These are phyloP conservation scores for Bryoglossum gracile DNA, from an alignment of 495 filamentous ascomycete genomes.

Conservation along the genomic window DNA sequence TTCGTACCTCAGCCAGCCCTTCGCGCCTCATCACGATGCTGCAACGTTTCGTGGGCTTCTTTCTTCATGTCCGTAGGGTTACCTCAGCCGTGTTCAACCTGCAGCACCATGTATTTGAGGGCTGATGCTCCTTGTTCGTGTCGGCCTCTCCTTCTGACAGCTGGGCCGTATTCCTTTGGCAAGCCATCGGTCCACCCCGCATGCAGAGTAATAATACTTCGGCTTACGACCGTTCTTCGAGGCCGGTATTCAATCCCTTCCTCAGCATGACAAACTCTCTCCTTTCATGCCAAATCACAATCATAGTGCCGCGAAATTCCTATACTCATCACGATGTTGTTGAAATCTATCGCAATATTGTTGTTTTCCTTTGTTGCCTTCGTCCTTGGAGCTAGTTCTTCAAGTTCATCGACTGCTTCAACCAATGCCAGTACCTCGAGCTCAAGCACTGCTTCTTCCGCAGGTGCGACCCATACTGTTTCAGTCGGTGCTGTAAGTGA, in stretches of 20 bases:
- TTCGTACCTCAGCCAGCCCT: not conserved
- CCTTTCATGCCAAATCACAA: not conserved
- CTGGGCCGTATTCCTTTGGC: too few relatives aligned
- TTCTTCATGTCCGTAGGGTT: too few relatives aligned
- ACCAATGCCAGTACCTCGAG: not conserved
- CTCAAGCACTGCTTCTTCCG: slow-evolving; percentile 10
- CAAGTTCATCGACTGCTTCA: not conserved
- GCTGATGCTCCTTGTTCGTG: not conserved
- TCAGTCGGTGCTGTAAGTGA: slow-evolving; percentile 29
- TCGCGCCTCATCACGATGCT: not conserved
- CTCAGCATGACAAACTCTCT: slow-evolving; percentile 5
- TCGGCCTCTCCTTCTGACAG: too few relatives aligned
- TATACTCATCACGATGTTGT: slow-evolving; percentile 7
- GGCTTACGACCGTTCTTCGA: not conserved
- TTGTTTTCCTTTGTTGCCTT: not conserved
- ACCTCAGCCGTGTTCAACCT: not conserved
- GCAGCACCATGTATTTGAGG: not conserved
- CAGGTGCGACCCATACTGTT: slow-evolving; percentile 24
- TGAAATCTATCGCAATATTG: not conserved
- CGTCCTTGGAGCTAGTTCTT: not conserved
- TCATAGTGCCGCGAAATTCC: not conserved
- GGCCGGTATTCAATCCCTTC: not conserved
- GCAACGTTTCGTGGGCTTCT: slow-evolving; percentile 3
- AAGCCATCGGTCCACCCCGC: not conserved
- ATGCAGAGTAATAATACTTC: not conserved